Conservation (phyloP, 163 green algal species). For the Coccomyxa subellipsoidea region DNA sequence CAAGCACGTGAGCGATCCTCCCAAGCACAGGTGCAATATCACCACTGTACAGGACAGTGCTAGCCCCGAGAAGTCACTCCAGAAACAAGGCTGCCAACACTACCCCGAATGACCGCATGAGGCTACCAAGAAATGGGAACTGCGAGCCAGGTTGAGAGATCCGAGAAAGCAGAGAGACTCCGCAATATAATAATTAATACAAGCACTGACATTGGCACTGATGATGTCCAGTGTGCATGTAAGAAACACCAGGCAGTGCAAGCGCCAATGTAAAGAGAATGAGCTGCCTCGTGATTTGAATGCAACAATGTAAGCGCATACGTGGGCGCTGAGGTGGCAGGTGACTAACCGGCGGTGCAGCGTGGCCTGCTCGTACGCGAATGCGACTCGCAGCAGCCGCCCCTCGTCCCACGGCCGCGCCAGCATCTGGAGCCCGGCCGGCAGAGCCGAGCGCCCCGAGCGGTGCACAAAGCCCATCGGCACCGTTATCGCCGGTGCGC, state of each 20-base stretch:
- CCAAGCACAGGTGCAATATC: neutral
- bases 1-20: too few relatives aligned
- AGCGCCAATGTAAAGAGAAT: too few relatives aligned
- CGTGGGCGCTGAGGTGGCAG: neutral
- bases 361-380: constrained; percentile 36
- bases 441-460: neutral
- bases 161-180: too few relatives aligned
- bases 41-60: neutral
- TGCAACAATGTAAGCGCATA: neutral
- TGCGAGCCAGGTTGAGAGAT: too few relatives aligned
- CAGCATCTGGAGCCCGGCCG: constrained; percentile 14
- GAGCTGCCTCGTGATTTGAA: neutral
- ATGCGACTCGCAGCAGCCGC: constrained; percentile 25
- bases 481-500: constrained; percentile 37
- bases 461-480: constrained; percentile 34
- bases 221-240: too few relatives aligned
- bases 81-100: neutral
- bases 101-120: too few relatives aligned
- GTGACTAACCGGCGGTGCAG: neutral
- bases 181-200: too few relatives aligned
- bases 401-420: constrained; percentile 38
- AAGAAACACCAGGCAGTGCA: too few relatives aligned
- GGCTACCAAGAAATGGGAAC: too few relatives aligned
- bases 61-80: neutral
- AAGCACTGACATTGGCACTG: too few relatives aligned